Base-by-base conservation (phyloP, 495 filamentous ascomycete genomes). In the Cenococcum geophilum region DNA sequence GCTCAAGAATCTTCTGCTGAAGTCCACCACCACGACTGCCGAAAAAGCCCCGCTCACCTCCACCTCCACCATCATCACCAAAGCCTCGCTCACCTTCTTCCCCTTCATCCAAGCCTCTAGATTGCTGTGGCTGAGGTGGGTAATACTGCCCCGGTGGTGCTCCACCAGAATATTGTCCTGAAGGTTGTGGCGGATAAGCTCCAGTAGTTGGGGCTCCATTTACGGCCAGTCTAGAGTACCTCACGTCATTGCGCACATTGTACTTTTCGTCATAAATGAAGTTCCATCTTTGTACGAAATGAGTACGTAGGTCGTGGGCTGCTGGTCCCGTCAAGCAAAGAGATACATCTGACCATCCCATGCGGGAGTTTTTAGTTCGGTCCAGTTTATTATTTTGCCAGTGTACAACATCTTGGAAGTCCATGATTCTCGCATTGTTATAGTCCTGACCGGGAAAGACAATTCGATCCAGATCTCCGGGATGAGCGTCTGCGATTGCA, bases 311-410 rank as follows among this genome's bases (percentile, higher is more conserved):
- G 69, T 90, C 92, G 56, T 88, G 78, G 0, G 95, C 86, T 11
- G 87, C 86, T 0, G 87, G 87, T 0, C 92, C 92, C n/a, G 79
- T 80, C 25, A 97, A 67, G 59, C 86, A 90, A 34, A 97, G 76
- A 32, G 88, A 87, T 58, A 97, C 80, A 74, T 97, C 92, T 23
- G 89, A 86, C 91, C 91, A 96, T 10, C 92, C 92, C 90, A 97
- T 96, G 54, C 92, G 82, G 10, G 89, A 88, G 73, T 76, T 88
- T 63, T 82, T 82, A 49, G 83, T 87, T 20, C 92, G 83, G 64
- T 92, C 85, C 20, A 97, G 80, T 68, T 95, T 87, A 70, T 97
- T 97, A 43, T 91, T 80, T 48, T 95, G 81, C 82, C 85, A 95
- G 57, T 95, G 81, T 2, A 81, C 71, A 11, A 96, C 91, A 69